Evolutionary conservation across 805 yeast genomes (phyloP), one percentile per base, ranked within the genome.

Genomic region (Cyberlindnera japonica): DNA sequence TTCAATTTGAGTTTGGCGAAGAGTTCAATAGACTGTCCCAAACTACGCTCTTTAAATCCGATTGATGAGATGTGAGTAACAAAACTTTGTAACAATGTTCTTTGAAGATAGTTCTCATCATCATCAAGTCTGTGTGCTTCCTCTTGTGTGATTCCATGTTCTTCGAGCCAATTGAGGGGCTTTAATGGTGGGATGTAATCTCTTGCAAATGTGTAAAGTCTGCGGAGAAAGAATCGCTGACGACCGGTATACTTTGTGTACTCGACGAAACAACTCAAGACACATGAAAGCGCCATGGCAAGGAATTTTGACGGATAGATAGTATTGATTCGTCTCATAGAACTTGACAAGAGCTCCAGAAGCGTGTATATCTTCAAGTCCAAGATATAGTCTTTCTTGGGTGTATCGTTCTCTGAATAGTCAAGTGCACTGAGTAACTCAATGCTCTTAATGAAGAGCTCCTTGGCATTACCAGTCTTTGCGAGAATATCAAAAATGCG

Each of bases 261-360:
- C 8, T 58, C 47, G 24, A 70, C 65, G 13, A 77, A 57, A 24
- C 77, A 71, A 35, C 77, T 77, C 38, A 82, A 62, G 26, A 81
- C 58, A 0, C 88, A 69, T 1, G 83, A 58, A 0, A 80, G 72
- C 0, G 81, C 77, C 74, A 86, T 82, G 1, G 83, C 72, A 34
- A 90, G 64, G 54, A 85, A 89, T 46, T 83, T 76, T 1, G 95
- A 83, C 7, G 97, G 96, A 54, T 81, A 79, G 15, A 77, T 58
- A 0, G 95, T 84, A 27, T 69, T 65, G 45, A 87, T 81, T 43
- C 81, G 66, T 48, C 72, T 75, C 52, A 85, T 57, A 30, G 80
- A 74, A 31, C 77, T 67, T 14, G 65, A 69, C 39, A 85, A 62
- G 39, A 88, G 67, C 63, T 89, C 95, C 42, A 81, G 67, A 8